These are phyloP conservation scores for Chaetomium globosum DNA, from an alignment of 2,329 filamentous ascomycete genomes.

Conservation along the genomic window DNA sequence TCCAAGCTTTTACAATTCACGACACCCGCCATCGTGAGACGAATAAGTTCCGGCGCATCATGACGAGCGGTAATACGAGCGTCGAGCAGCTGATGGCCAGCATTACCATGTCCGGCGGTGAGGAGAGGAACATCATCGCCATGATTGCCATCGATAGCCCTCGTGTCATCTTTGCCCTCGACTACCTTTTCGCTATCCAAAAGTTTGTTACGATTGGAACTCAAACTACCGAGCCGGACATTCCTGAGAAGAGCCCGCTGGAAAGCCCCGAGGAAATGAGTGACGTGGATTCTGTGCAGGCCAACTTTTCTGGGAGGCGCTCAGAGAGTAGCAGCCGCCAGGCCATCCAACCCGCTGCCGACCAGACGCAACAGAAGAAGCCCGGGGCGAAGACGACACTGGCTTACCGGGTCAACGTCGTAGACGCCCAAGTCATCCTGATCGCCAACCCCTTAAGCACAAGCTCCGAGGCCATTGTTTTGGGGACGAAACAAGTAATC, in stretches of 20 bases:
- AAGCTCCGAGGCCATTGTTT: conserved; percentile 92
- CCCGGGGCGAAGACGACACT: conserved; percentile 65
- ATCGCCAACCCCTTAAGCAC: conserved; percentile 91
- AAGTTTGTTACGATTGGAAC: conserved; percentile 76
- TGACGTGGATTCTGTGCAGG: conserved; percentile 61
- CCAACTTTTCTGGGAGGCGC: conserved; percentile 46
- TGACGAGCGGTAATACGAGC: conserved; percentile 93
- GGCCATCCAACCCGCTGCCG: conserved; percentile 19
- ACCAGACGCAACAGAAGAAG: conserved; percentile 29
- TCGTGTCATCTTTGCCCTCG: conserved; percentile 88
- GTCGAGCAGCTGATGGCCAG: conserved; percentile 99
- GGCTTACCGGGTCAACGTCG: conserved; percentile 88
- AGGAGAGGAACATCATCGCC: conserved; percentile 79
- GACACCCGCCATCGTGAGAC: conserved; percentile 87
- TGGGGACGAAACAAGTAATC: conserved; percentile 90
- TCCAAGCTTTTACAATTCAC: conserved; percentile 91
- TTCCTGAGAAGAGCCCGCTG: conserved; percentile 56
- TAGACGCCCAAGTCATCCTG: conserved; percentile 93
- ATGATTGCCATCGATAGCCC: conserved; percentile 95
- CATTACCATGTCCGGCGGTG: conserved; percentile 84
- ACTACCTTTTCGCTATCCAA: conserved; percentile 91
- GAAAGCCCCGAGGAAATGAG: conserved; percentile 60
- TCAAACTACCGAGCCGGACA: conserved; percentile 61
- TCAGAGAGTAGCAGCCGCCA: conserved; percentile 40
- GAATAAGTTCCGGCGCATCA: conserved; percentile 97